phyloP scores from a whole-genome alignment of 2,329 filamentous ascomycete species.

The Stromatinia cepivora region DNA sequence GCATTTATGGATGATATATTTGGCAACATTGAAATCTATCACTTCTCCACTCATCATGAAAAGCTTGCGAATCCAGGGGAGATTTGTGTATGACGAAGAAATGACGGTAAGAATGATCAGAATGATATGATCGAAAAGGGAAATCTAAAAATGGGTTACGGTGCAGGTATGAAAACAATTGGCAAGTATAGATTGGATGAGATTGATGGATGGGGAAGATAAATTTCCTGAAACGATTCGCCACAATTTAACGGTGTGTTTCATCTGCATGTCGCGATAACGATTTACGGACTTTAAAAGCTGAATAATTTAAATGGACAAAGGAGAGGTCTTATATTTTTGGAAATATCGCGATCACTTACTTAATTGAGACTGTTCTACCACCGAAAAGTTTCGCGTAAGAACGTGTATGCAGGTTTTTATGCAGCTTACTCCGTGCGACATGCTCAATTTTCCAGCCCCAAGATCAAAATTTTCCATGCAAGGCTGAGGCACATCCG shows the following conservation, averaged over 20 bases:
- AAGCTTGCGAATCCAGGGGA: conserved; percentile 23
- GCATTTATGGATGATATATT: conserved; percentile 26
- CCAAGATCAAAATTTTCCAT: conserved; percentile 14
- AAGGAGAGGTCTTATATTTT: conserved; percentile 24
- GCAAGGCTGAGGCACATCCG: conserved; percentile 12
- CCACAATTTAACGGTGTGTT: conserved; percentile 21
- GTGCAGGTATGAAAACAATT: conserved; percentile 18
- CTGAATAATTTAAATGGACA: conserved; percentile 5
- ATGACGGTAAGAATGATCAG: conserved; percentile 20
- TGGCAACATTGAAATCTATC: conserved; percentile 23
- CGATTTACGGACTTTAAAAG: not conserved
- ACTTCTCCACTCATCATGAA: conserved; percentile 24
- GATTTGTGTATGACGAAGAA: conserved; percentile 25
- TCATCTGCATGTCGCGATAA: conserved; percentile 20
- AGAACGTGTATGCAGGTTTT: conserved; percentile 19
- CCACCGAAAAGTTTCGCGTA: not conserved
- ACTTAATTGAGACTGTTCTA: conserved; percentile 7
- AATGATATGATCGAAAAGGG: conserved; percentile 26
- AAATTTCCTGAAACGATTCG: conserved; percentile 21
- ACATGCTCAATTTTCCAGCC: conserved; percentile 12
- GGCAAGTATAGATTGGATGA: conserved; percentile 24
- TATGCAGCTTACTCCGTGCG: conserved; percentile 21
- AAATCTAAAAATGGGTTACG: conserved; percentile 27
- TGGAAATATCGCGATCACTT: conserved; percentile 18
- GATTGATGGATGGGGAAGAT: conserved; percentile 23